phyloP scores from a whole-genome alignment of 2,329 filamentous ascomycete genomes.

The Ophiostoma angusticollis region DNA sequence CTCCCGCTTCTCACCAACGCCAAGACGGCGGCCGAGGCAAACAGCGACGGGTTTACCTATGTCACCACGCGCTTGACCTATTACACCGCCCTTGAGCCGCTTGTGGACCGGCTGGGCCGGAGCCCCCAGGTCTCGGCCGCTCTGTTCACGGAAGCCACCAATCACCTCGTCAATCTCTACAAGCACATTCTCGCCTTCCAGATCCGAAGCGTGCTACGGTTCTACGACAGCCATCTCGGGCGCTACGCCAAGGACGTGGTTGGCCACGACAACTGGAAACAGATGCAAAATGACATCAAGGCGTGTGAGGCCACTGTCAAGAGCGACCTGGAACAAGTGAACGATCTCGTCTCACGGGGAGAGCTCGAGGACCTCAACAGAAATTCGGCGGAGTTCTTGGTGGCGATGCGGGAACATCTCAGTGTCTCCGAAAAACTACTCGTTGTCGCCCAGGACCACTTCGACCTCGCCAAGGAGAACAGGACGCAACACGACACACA shows the following conservation, averaged over 20 bases:
- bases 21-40: constrained; percentile 18
- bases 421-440: not conserved
- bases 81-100: constrained; percentile 20
- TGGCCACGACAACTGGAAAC: constrained; percentile 13
- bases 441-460: not conserved
- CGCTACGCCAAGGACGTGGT: constrained; percentile 12
- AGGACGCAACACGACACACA: not conserved
- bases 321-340: constrained; percentile 5
- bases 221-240: constrained; percentile 15
- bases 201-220: constrained; percentile 21
- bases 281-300: constrained; percentile 9
- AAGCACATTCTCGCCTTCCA: constrained; percentile 24
- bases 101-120: constrained; percentile 12
- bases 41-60: constrained; percentile 22
- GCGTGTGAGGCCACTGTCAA: not conserved
- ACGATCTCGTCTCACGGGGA: constrained; percentile 1
- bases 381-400: not conserved
- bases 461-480: not conserved
- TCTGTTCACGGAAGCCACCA: constrained; percentile 11
- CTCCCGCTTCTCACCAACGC: constrained; percentile 24
- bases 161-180: constrained; percentile 20
- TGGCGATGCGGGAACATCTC: not conserved
- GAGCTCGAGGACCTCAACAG: constrained; percentile 5
- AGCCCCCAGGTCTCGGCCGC: constrained; percentile 2
- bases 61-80: constrained; percentile 22